Percentiles rank a stretch among this genome's conserved stretches.
Evolutionary conservation across 164 flowering plant species (phyloP).

Genomic region (Berberis thunbergii): DNA sequence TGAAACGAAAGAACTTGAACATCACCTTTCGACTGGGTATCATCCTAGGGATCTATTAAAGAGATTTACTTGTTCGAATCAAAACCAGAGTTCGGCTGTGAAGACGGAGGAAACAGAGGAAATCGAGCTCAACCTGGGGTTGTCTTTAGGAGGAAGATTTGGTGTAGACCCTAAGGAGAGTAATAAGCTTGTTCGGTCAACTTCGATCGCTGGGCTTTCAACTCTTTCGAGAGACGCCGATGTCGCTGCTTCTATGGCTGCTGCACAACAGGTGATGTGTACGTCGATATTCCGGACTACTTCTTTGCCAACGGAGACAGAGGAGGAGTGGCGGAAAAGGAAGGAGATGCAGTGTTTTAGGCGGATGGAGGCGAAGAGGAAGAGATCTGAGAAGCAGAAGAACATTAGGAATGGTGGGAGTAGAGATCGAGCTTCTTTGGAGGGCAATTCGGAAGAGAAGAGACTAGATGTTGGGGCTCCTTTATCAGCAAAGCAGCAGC

Average conservation of each 20-base stretch:
- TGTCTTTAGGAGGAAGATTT: conserved; percentile 81
- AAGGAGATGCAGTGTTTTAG: conserved; percentile 77
- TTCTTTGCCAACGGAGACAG: conserved; percentile 77
- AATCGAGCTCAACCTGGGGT: conserved; percentile 72
- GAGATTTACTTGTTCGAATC: conserved; percentile 34
- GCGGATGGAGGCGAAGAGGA: conserved; percentile 80
- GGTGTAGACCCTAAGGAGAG: conserved; percentile 56
- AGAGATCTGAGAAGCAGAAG: conserved; percentile 70
- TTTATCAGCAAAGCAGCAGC: neutral
- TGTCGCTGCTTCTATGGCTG: conserved; percentile 7
- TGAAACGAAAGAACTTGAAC: conserved; percentile 22
- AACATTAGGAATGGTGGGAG: conserved; percentile 17
- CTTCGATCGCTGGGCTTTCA: conserved; percentile 52
- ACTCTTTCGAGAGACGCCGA: conserved; percentile 36
- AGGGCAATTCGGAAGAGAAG: conserved; percentile 11
- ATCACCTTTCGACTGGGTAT: conserved; percentile 25
- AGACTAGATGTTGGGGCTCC: conserved; percentile 4
- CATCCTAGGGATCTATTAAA: conserved; percentile 71
- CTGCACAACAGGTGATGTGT: neutral
- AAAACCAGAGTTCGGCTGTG: neutral
- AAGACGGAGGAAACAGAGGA: conserved; percentile 30
- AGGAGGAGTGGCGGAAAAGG: conserved; percentile 83
- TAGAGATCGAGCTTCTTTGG: conserved; percentile 14
- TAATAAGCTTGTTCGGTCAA: conserved; percentile 39
- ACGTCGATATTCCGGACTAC: conserved; percentile 37